phyloP scores from a whole-genome alignment of 75 land plant genomes.

The Chamaecyparis obtusa region DNA sequence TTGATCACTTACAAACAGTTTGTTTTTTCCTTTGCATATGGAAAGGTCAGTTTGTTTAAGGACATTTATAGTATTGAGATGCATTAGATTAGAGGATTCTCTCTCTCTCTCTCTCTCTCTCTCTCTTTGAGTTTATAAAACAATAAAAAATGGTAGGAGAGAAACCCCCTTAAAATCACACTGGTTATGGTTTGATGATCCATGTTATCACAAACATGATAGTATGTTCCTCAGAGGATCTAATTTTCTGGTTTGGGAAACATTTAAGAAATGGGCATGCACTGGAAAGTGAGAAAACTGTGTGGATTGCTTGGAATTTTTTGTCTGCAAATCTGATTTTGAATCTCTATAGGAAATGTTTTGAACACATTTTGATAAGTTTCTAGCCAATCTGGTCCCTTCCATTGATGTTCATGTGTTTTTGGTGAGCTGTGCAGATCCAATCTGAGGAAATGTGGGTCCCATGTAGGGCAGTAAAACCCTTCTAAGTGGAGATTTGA shows the following conservation, averaged over 20 bases:
- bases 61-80: not conserved
- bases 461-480: not conserved
- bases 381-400: not conserved
- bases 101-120: not conserved
- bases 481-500: not conserved
- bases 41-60: not conserved
- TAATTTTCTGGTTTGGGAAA: not conserved
- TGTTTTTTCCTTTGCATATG: not conserved
- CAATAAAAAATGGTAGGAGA: not conserved
- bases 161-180: not conserved
- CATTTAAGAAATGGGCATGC: not conserved
- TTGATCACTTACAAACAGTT: not conserved
- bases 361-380: not conserved
- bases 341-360: not conserved
- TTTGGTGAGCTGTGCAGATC: not conserved
- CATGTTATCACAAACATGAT: not conserved
- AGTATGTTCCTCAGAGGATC: not conserved
- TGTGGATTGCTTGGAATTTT: not conserved
- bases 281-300: not conserved
- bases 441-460: not conserved
- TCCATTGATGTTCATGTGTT: not conserved
- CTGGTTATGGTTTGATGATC: not conserved
- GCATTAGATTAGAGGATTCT: not conserved
- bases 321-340: not conserved
- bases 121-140: not conserved